These are phyloP conservation scores for Phytophthora pistaciae DNA, from an alignment of 352 stramenopile genomes.

Conservation along the genomic window DNA sequence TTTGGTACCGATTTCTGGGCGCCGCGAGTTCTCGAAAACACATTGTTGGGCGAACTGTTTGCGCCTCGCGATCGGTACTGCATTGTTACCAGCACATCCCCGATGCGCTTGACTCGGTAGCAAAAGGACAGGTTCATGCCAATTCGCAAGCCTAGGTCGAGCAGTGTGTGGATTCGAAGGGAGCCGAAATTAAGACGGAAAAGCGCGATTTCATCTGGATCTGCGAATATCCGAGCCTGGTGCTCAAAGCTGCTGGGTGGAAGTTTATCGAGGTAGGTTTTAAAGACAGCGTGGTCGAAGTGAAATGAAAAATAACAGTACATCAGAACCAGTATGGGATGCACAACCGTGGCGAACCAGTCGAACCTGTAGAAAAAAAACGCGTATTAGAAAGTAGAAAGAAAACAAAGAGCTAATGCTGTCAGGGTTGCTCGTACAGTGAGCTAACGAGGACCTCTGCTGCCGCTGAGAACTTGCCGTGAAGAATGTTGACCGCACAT, in stretches of 20 bases:
- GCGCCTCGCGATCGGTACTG: background rate
- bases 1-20: conserved; percentile 12
- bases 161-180: conserved; percentile 22
- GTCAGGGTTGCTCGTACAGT: too few species aligned
- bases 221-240: conserved; percentile 7
- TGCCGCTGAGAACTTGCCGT: conserved; percentile 5
- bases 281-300: conserved; percentile 22
- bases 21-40: too few species aligned
- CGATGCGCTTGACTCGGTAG: conserved; percentile 19
- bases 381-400: too few species aligned
- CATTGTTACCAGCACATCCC: background rate
- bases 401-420: too few species aligned
- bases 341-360: conserved; percentile 21
- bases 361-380: conserved; percentile 20
- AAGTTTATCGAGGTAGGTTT: conserved; percentile 9
- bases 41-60: too few species aligned
- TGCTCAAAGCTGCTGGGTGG: conserved; percentile 26
- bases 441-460: conserved; percentile 22
- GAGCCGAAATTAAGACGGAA: conserved; percentile 31
- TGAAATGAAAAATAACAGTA: conserved; percentile 27
- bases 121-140: conserved; percentile 29
- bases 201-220: conserved; percentile 26
- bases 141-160: conserved; percentile 25
- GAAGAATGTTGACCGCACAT: conserved; percentile 15
- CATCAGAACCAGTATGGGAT: conserved; percentile 20